Base-by-base conservation (phyloP, 129 eudicot species). In the Helichrysum umbraculigerum region DNA sequence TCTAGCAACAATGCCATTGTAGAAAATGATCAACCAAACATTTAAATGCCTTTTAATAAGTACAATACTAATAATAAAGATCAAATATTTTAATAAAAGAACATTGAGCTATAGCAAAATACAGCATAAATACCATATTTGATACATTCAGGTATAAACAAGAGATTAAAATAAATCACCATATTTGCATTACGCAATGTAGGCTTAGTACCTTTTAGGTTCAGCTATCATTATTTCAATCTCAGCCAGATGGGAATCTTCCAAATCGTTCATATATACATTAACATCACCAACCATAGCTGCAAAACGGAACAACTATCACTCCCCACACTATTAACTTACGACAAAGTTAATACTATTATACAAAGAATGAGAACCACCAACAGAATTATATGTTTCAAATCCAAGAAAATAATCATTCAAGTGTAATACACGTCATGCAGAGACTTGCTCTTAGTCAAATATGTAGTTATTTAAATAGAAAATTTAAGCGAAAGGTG, bases 271-370 rank as follows among this genome's bases (percentile, higher is more conserved):
- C 97, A 94, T 89, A 79, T 91, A 94, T 76, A 94, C 82, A 60
- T 94, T 94, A 4, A 94, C 97, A 83, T 91, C 98, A 69, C 98
- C 98, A 21, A 88, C 93, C 97, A 94, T 94, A 33, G 97, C 97
- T 94, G 87, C 60, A 80, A 79, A 66, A 32, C n/a, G 56, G 63
- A 37, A 76, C 7, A 34, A 58, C 32, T 30, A 28, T 81, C 15
- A 59, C 6, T 33, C 4, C n/a, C 4, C 64, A 44, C 28, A 9
- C n/a, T 2, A 6, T 12, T 17, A 17, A 51, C 58, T 12, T 51
- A 12, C 6, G 20, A 12, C 19, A 9, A 51, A 51, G 58, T 51
- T 17, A 51, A 58, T 14, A 17, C 3, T 51, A 51, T 51, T 6
- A 35, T 35, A 35, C 41, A 35, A 7, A 6, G 41, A 35, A 35